Conservation (phyloP, 352 stramenopile species). For the Globisporangium echinulatum region DNA sequence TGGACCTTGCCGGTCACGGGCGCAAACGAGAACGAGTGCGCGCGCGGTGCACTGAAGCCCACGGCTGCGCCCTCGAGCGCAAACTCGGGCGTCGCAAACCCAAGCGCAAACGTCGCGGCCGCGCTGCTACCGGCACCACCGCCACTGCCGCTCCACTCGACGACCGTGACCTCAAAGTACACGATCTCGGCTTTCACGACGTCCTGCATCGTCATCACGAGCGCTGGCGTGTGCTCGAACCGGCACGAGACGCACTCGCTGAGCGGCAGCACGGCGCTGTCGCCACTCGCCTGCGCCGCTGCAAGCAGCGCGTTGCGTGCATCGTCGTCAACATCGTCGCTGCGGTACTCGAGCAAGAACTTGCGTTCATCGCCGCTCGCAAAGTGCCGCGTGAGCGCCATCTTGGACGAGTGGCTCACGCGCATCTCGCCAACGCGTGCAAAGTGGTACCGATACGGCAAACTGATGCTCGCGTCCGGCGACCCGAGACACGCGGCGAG, state of each 20-base stretch:
- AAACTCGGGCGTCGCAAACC: constrained; percentile 63
- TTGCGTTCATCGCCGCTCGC: constrained; percentile 69
- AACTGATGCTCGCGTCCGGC: constrained; percentile 44
- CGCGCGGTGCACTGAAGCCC: constrained; percentile 29
- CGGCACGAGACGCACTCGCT: constrained; percentile 59
- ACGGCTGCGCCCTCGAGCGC: constrained; percentile 60
- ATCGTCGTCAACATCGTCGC: constrained; percentile 22
- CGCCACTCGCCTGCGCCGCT: constrained; percentile 1
- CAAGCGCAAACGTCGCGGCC: constrained; percentile 31
- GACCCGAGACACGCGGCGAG: constrained; percentile 40
- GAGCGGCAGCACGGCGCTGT: constrained; percentile 1
- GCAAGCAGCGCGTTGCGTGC: constrained; percentile 9
- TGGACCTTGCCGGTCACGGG: constrained; percentile 66
- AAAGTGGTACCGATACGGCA: constrained; percentile 79
- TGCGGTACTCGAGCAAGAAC: constrained; percentile 62
- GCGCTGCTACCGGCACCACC: constrained; percentile 1
- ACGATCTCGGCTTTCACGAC: constrained; percentile 68
- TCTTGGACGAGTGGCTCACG: constrained; percentile 77
- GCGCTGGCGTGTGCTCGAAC: constrained; percentile 71
- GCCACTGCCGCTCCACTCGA: constrained; percentile 40
- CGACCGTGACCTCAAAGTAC: constrained; percentile 76
- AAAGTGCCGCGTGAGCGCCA: constrained; percentile 63
- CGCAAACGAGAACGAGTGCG: constrained; percentile 62
- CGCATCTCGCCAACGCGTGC: constrained; percentile 61
- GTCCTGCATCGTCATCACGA: constrained; percentile 67